Percentiles rank a stretch among this genome's conserved stretches.
phyloP scores from a whole-genome alignment of 768 basidiomycete species.

The Crepidotus variabilis region DNA sequence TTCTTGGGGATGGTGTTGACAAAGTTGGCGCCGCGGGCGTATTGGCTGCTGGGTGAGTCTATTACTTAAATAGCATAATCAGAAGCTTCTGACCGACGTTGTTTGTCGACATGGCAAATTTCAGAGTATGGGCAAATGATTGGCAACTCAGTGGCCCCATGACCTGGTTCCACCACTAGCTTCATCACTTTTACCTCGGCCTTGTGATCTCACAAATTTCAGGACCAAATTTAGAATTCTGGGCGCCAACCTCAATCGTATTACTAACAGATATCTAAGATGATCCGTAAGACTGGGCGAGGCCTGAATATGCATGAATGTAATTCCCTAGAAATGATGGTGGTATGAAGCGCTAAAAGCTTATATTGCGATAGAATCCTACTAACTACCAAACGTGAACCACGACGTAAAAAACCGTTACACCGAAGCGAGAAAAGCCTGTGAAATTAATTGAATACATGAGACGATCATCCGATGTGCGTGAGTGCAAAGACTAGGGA shows the following conservation, averaged over 20 bases:
- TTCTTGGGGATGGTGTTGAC: slow-evolving; percentile 52
- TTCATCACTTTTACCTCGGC: not conserved
- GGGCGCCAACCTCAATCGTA: not conserved
- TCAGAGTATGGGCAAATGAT: slow-evolving; percentile 28
- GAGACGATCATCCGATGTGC: not conserved
- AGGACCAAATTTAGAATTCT: not conserved
- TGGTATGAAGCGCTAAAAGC: not conserved
- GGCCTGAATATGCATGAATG: not conserved
- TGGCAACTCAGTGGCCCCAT: slow-evolving; percentile 46
- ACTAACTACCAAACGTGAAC: not conserved
- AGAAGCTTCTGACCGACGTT: not conserved
- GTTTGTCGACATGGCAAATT: not conserved
- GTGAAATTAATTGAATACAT: not conserved
- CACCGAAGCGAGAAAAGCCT: not conserved
- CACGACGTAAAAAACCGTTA: not conserved
- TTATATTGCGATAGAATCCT: not conserved
- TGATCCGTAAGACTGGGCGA: not conserved
- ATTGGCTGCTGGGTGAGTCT: slow-evolving; percentile 68
- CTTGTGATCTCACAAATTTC: not conserved
- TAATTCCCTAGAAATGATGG: not conserved
- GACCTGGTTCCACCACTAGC: slow-evolving; percentile 41
- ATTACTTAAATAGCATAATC: not conserved
- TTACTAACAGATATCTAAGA: not conserved
- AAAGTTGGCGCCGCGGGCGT: slow-evolving; percentile 67
- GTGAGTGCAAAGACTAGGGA: not conserved